Percentiles rank a stretch among this genome's conserved stretches.
Conservation (phyloP, 805 yeast genomes). For the Brettanomyces bruxellensis region DNA sequence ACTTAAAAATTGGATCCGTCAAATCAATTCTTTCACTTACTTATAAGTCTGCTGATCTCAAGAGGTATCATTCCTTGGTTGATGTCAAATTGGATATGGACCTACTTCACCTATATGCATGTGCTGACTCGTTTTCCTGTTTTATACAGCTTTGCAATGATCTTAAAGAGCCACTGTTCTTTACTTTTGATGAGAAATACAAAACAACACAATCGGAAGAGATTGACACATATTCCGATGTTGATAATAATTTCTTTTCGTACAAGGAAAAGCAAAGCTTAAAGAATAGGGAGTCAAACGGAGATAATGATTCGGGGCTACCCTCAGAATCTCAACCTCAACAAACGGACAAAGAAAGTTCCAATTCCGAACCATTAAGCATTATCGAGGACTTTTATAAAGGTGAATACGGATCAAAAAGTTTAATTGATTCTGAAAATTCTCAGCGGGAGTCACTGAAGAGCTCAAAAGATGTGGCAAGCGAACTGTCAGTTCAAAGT, state of each 20-base stretch:
- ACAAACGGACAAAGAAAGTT: background rate
- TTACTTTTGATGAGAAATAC: constrained; percentile 53
- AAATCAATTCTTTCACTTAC: background rate
- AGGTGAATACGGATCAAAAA: background rate
- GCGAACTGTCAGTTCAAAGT: constrained; percentile 11
- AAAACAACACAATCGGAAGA: constrained; percentile 27
- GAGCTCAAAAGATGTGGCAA: background rate
- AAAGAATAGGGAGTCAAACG: no score
- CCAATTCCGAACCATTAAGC: constrained; percentile 7
- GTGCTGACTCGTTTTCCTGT: constrained; percentile 82
- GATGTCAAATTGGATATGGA: constrained; percentile 43
- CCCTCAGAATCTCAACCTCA: background rate
- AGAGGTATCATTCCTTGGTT: constrained; percentile 9
- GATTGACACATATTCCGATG: constrained; percentile 32
- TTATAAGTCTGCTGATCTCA: background rate
- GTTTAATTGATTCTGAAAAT: constrained; percentile 16
- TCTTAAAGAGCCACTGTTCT: constrained; percentile 57
- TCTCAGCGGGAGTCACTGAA: background rate
- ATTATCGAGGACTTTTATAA: constrained; percentile 22
- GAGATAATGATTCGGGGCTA: background rate
- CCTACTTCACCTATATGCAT: constrained; percentile 40
- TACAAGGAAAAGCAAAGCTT: background rate
- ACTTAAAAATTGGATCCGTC: constrained; percentile 11
- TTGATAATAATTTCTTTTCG: constrained; percentile 28
- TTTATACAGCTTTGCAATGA: constrained; percentile 60